Evolutionary conservation across 2,329 filamentous ascomycete species (phyloP), one percentile per base, ranked within the genome.

Genomic region (Ilyonectria destructans): DNA sequence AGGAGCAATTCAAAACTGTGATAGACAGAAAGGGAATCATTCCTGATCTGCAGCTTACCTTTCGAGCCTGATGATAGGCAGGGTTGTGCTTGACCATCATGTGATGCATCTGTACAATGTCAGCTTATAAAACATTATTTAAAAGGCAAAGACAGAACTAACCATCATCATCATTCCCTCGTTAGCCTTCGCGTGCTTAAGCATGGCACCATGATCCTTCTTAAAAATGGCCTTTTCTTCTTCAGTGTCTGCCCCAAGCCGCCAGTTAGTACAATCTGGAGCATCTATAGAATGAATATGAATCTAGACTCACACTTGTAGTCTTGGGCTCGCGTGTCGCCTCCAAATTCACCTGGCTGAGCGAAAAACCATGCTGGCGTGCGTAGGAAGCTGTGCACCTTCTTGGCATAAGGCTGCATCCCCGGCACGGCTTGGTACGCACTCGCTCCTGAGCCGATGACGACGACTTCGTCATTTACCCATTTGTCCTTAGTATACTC

Each of bases 321-420:
- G 7, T 17, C 29, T 12, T 52, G 49, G 49, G 17, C 10, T 26
- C 33, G 1, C 15, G 15, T 17, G 33, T 26, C 1, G 2, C 49
- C 23, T 21, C 19, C 10, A 37, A n/a, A 4, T 48, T n/a, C n/a
- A n/a, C n/a, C n/a, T n/a, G n/a, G n/a, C n/a, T n/a, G n/a, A 1
- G 58, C 21, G 6, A 62, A 52, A 10, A 62, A 55, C 58, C 58
- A 62, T 5, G 52, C 7, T 5, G 35, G 35, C 2, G 58, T 62
- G 0, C 63, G 49, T 2, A 66, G 33, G 9, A 66, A 61, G 15
- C 57, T 43, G 13, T 66, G 29, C n/a, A 66, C 13, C 7, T 61
- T n/a, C 4, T 66, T 55, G 5, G 43, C 57, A 31, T 66, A 19
- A 15, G 58, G 63, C 8, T 66, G 63, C 63, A 66, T 66, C 2